Percentiles rank a stretch among this genome's conserved stretches.
Conservation (phyloP, 805 yeast species). For the Yarrowia alimentaria region DNA sequence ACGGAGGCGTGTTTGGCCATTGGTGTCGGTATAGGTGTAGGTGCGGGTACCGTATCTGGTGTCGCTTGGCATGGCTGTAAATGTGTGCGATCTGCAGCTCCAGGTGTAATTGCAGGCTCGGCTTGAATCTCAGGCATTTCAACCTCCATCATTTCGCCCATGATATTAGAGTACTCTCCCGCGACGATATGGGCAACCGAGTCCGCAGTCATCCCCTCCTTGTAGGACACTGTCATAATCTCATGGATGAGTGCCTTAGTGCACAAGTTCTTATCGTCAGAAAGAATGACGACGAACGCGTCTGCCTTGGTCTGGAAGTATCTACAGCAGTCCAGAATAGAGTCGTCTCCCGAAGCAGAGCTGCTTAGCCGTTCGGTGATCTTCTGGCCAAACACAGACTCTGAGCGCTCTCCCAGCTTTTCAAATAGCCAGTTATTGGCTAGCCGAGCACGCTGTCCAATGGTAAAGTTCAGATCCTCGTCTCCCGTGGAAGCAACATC, state of each 20-base stretch:
- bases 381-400: slow-evolving; percentile 64
- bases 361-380: slow-evolving; percentile 52
- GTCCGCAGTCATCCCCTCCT: slow-evolving; percentile 48
- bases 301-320: slow-evolving; percentile 50
- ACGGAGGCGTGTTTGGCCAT: too few species aligned
- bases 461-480: slow-evolving; percentile 36
- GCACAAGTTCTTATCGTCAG: slow-evolving; percentile 84
- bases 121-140: slow-evolving; percentile 2
- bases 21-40: too few species aligned
- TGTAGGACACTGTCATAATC: slow-evolving; percentile 51
- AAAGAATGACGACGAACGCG: slow-evolving; percentile 53
- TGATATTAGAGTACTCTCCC: slow-evolving; percentile 28
- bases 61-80: too few species aligned
- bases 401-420: slow-evolving; percentile 51
- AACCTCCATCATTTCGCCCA: slow-evolving; percentile 28
- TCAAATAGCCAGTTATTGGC: slow-evolving; percentile 78
- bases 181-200: slow-evolving; percentile 46
- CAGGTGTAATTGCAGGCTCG: not conserved
- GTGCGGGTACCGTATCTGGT: too few species aligned
- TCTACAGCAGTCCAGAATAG: slow-evolving; percentile 81
- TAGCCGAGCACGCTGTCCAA: slow-evolving; percentile 61
- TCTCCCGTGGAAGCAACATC: slow-evolving; percentile 28
- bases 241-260: slow-evolving; percentile 68
- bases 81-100: not conserved
- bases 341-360: slow-evolving; percentile 61